Conservation (phyloP, 225 moss, liverwort and hornwort genomes). For the Ulota crispa region DNA sequence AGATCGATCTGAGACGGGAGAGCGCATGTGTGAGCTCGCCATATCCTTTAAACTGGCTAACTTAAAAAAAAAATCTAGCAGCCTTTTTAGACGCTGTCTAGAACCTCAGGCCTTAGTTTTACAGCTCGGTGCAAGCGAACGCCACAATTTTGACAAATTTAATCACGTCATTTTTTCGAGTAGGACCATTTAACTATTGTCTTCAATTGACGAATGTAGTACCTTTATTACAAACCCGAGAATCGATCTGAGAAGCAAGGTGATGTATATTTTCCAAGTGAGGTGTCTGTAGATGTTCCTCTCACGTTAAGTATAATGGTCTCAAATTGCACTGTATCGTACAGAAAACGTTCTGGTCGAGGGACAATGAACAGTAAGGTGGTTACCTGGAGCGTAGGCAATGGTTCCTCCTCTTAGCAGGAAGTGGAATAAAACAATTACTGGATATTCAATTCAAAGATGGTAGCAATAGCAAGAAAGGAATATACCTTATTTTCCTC, state of each 20-base stretch:
- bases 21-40: neutral
- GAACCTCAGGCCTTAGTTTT: neutral
- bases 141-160: neutral
- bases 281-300: neutral
- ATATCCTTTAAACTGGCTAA: neutral
- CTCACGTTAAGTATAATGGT: neutral
- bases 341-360: neutral
- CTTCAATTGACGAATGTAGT: neutral
- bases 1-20: neutral
- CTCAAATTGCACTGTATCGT: neutral
- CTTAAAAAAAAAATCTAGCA: too few species aligned
- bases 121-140: neutral
- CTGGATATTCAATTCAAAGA: neutral
- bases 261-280: neutral
- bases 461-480: neutral
- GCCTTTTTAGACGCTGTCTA: neutral
- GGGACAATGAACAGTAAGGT: neutral
- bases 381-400: neutral
- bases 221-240: neutral
- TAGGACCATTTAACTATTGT: neutral
- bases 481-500: neutral
- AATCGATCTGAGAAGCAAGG: neutral
- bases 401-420: constrained; percentile 8
- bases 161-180: neutral
- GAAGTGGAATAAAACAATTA: neutral